phyloP scores from a whole-genome alignment of 305 asterid genomes.

The Fraxinus sp. region DNA sequence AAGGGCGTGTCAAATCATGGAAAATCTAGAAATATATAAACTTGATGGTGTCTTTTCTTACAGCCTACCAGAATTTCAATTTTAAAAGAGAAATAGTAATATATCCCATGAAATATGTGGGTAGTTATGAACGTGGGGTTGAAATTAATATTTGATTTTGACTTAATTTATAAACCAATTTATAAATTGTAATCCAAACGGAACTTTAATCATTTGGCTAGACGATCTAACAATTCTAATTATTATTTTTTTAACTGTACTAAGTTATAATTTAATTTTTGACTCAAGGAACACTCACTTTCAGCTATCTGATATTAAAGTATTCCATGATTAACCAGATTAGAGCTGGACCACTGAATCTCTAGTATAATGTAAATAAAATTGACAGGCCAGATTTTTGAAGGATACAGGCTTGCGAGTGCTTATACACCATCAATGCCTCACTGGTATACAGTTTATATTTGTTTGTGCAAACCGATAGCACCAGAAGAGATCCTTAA shows the following conservation, averaged over 20 bases:
- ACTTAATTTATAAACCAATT: background rate
- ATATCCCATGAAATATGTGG: background rate
- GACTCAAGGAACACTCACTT: background rate
- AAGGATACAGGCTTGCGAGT: background rate
- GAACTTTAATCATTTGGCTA: background rate
- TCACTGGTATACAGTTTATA: background rate
- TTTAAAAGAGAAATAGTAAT: background rate
- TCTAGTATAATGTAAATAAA: background rate
- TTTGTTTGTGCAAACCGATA: background rate
- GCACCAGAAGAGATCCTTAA: background rate
- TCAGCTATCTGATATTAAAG: background rate
- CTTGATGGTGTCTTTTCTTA: background rate
- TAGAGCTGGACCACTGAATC: background rate
- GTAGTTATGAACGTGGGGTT: background rate
- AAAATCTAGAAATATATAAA: background rate
- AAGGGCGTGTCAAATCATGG: background rate
- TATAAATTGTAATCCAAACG: background rate
- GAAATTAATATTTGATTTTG: background rate
- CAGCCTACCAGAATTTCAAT: background rate
- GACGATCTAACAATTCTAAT: background rate
- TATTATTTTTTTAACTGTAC: background rate
- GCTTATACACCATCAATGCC: background rate
- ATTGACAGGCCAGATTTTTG: background rate
- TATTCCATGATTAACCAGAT: background rate
- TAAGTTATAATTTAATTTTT: background rate